Percentiles rank a stretch among this genome's conserved stretches.
These are phyloP conservation scores for Gypsophila paniculata DNA, from an alignment of 179 eudicot genomes.

Conservation along the genomic window DNA sequence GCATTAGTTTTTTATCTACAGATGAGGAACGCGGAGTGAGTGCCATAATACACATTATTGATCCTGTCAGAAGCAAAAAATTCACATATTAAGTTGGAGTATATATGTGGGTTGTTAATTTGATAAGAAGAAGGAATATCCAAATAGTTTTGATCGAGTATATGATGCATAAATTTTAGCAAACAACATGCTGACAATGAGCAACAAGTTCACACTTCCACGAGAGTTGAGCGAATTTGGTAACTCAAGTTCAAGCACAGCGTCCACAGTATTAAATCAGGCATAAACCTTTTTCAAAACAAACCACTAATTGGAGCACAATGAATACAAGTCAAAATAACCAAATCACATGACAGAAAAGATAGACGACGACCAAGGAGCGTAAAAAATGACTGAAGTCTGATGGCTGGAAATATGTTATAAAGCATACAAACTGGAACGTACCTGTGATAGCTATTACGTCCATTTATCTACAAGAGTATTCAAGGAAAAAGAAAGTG, in stretches of 20 bases:
- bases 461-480: constrained; percentile 19
- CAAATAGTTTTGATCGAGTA: background rate
- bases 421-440: background rate
- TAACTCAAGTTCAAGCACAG: background rate
- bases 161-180: background rate
- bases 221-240: background rate
- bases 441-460: constrained; percentile 29
- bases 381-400: background rate
- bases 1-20: constrained; percentile 20
- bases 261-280: constrained; percentile 6
- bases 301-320: background rate
- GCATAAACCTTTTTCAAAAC: background rate
- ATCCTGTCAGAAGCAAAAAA: constrained; percentile 20
- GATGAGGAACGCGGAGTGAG: constrained; percentile 22
- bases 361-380: background rate
- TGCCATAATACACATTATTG: constrained; percentile 29
- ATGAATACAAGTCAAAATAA: background rate
- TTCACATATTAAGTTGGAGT: background rate
- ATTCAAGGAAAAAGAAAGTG: constrained; percentile 9
- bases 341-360: background rate
- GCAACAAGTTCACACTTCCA: background rate
- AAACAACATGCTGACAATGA: background rate
- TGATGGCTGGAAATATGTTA: background rate
- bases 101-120: background rate
- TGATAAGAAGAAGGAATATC: background rate